Base-by-base conservation (phyloP, 208 protist species). In the Crithidia expoeki region DNA sequence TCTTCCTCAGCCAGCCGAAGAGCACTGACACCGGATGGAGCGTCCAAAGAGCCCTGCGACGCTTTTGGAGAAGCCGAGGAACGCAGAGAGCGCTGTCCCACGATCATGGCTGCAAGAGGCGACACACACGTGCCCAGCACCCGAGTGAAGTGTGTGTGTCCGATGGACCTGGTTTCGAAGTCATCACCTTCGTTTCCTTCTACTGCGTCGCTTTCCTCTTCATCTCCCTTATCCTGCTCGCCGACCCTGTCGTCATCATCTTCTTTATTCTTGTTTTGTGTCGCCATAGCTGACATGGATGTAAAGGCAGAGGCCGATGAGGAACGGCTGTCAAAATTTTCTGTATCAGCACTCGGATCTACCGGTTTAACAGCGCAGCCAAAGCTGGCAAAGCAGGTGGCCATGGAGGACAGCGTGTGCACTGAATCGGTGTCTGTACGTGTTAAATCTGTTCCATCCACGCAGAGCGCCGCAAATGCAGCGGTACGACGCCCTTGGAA, bases 61-160 rank as follows among this genome's bases (percentile, higher is more conserved):
- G 38, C 16, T 5, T n/a, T n/a, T n/a, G n/a, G n/a, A n/a, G 57
- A 10, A 47, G 57, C 2, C 1, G n/a, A 38, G 12, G 57, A 19
- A 25, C n/a, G 23, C 3, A 28, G 21, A 27, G 23, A 40, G 28
- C 33, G 42, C 38, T 32, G 53, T 11, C 32, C 44, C 0, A 70
- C 62, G 9, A 76, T 25, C 51, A 58, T 51, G 4, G 71, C 61
- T 16, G 46, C 62, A 12, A 76, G 71, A 2, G 61, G 71, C 0
- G 55, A 58, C n/a, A 65, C 55, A 11, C 62, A 70, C 10, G 62
- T 65, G 55, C 71, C 71, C 2, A 76, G 40, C 25, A 69, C 42
- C 2, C 62, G 36, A n/a, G 34, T 38, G 46, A 59, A 65, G 28
- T 28, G 38, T 23, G 32, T 10, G 2, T n/a, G 10, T 7, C 19